Evolutionary conservation across 2,329 filamentous ascomycete genomes (phyloP).

Genomic region (Diaporthe citri): DNA sequence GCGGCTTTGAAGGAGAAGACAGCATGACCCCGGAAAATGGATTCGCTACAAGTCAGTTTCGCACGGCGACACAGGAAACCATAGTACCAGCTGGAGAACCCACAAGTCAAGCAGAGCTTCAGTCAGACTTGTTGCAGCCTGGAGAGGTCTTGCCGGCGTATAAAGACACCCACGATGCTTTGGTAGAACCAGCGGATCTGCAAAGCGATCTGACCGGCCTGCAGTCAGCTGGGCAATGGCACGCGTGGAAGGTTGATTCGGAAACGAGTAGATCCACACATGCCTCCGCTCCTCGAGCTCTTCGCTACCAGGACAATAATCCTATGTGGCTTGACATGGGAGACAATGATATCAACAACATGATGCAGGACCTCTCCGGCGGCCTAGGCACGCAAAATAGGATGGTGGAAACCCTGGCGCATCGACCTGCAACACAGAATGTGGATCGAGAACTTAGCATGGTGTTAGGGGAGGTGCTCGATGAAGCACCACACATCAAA

Average conservation of each 20-base stretch:
- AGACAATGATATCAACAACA: background rate
- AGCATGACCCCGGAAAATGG: no score
- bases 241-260: no score
- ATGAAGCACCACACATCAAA: no score
- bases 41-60: no score
- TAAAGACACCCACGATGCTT: background rate
- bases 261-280: background rate
- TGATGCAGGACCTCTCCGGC: background rate
- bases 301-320: background rate
- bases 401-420: background rate
- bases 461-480: background rate
- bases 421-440: background rate
- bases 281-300: background rate
- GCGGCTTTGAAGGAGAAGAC: background rate
- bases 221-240: no score
- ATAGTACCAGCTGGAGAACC: no score
- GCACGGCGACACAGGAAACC: no score
- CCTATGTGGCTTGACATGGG: background rate
- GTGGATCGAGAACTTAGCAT: accelerated
- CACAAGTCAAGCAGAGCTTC: background rate
- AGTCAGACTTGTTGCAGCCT: no score
- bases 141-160: no score
- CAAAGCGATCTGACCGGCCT: no score
- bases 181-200: no score
- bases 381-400: background rate